Evolutionary conservation across 192 early-diverging fungal species (phyloP).

Genomic region (Coemansia aciculifera): DNA sequence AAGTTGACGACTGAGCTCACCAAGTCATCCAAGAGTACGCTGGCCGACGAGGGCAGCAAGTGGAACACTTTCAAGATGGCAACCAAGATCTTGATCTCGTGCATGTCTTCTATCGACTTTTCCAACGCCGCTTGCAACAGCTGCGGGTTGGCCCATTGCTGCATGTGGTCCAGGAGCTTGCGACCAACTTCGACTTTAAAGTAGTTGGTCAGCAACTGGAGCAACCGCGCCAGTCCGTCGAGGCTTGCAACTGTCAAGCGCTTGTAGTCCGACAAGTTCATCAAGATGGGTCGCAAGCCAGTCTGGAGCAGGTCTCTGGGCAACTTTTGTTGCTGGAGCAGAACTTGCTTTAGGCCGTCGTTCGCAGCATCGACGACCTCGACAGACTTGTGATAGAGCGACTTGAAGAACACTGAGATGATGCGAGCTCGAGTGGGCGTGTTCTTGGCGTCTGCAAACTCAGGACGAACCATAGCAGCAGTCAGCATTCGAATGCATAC

Average conservation of each 20-base stretch:
- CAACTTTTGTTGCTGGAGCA: conserved; percentile 65
- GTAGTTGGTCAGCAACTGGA: conserved; percentile 94
- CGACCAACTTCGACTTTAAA: conserved; percentile 99
- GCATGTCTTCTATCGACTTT: conserved; percentile 83
- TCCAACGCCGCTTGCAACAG: conserved; percentile 78
- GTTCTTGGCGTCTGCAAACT: conserved; percentile 75
- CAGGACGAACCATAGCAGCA: conserved; percentile 86
- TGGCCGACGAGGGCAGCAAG: conserved; percentile 84
- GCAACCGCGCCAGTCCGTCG: conserved; percentile 89
- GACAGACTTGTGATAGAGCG: conserved; percentile 89
- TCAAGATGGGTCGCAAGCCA: conserved; percentile 93
- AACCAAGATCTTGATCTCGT: conserved; percentile 92
- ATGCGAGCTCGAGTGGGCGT: conserved; percentile 82
- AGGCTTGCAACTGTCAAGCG: conserved; percentile 88
- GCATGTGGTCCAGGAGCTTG: conserved; percentile 94
- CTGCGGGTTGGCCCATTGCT: conserved; percentile 87
- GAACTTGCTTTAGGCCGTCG: conserved; percentile 80
- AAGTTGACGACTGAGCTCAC: conserved; percentile 85
- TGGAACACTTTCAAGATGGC: conserved; percentile 93
- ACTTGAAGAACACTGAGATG: conserved; percentile 98
- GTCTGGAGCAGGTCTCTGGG: conserved; percentile 94
- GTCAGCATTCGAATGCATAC: conserved; percentile 97
- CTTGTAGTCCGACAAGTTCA: conserved; percentile 94
- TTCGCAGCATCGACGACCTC: conserved; percentile 96
- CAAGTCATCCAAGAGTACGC: conserved; percentile 90